Conservation (phyloP, 148 eudicot genomes). For the Rhododendron mucronatum region DNA sequence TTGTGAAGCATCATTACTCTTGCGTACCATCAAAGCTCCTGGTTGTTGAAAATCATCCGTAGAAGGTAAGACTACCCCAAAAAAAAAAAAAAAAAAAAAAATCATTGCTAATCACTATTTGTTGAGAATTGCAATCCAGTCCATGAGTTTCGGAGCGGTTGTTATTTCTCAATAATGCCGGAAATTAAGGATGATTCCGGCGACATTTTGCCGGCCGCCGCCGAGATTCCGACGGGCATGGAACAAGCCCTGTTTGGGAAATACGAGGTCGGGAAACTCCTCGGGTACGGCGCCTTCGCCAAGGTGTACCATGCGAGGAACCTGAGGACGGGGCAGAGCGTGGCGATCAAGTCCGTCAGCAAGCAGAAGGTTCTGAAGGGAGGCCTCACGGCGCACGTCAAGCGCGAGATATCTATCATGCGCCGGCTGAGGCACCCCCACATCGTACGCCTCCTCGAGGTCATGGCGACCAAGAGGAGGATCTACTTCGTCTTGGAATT, state of each 20-base stretch:
- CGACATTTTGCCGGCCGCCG: not conserved
- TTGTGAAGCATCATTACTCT: not conserved
- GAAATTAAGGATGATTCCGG: not conserved
- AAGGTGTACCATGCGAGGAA: conserved; percentile 70
- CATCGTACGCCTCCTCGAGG: conserved; percentile 55
- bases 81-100: not conserved
- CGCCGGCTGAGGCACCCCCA: conserved; percentile 50
- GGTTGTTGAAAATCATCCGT: conserved; percentile 9
- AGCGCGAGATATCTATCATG: conserved; percentile 64
- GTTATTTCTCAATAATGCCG: not conserved
- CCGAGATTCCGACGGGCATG: not conserved
- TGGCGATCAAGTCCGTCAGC: conserved; percentile 55
- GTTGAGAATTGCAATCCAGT: not conserved
- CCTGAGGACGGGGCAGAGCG: conserved; percentile 41
- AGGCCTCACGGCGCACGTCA: conserved; percentile 34
- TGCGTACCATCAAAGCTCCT: not conserved
- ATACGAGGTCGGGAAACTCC: conserved; percentile 56
- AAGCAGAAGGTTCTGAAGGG: conserved; percentile 34
- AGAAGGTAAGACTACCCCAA: not conserved
- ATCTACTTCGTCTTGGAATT: conserved; percentile 64
- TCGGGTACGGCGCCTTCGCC: conserved; percentile 67
- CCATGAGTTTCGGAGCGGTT: not conserved
- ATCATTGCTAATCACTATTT: not conserved
- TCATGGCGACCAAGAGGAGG: conserved; percentile 54
- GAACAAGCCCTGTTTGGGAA: conserved; percentile 28